Base-by-base conservation (phyloP, 2,329 filamentous ascomycete genomes). In the Ophiosphaerella narmari region DNA sequence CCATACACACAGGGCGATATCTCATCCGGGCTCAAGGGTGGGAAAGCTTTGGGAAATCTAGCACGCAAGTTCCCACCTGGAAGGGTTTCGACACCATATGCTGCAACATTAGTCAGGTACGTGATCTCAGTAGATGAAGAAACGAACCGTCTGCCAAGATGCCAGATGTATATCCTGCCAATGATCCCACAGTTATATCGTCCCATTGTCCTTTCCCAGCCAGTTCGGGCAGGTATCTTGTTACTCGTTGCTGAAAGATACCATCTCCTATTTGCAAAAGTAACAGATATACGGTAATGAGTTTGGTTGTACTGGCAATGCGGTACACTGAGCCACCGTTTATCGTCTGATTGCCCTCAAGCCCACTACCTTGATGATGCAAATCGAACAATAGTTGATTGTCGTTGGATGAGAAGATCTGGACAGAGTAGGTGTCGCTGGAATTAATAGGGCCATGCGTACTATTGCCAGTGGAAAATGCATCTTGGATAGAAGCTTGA, bases 241-340 rank as follows among this genome's bases (percentile, higher is more conserved):
- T 65, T 6, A 74, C 57, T n/a, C 63, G 61, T 3, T 59, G 63
- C n/a, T 68, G 54, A 63, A 75, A 77, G 42, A 75, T 65, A 1
- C 50, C 54, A 5, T 61, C 59, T 0, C 68, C 65, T 5, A 77
- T 51, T 32, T 71, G 55, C 1, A 75, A 50, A 31, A 78, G 58
- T 2, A 72, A 68, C 1, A 74, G 65, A 36, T 75, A 71, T 26
- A 75, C 72, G 0, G 74, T 75, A 44, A 76, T 61, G 3, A 74
- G 59, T 46, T 76, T 78, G 9, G 68, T 68, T 31, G 73, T 58
- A 52, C 74, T 78, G 1, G 75, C 77, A 13, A 78, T 59, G 12
- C 74, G 71, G 54, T 77, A 78, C 14, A 79, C 75, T 33, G 70
- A 74, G 48, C 78, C 60, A n/a, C 65, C 72, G 50, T 77, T 70